Evolutionary conservation across 1,139 yeast genomes (phyloP).

Genomic region (Sugiyamaella novakii): DNA sequence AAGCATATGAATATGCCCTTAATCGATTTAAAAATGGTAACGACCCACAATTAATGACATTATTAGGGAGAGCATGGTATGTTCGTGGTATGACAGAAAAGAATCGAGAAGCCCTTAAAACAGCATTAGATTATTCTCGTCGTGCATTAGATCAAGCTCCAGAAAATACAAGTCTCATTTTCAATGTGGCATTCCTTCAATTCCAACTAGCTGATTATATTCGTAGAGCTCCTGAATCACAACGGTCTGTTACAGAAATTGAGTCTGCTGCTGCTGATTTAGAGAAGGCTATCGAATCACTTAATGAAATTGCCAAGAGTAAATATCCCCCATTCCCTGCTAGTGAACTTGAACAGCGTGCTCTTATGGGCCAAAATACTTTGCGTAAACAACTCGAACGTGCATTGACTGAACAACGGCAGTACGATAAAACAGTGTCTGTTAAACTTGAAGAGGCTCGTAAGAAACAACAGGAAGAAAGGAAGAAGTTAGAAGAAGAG

Average conservation of each 20-base stretch:
- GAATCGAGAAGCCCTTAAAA: constrained; percentile 58
- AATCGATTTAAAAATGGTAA: constrained; percentile 63
- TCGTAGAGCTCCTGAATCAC: constrained; percentile 60
- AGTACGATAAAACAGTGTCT: constrained; percentile 59
- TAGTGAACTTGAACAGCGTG: constrained; percentile 80
- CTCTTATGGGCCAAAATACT: constrained; percentile 78
- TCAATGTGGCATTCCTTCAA: constrained; percentile 81
- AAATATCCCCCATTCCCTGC: constrained; percentile 72
- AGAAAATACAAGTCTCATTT: constrained; percentile 49
- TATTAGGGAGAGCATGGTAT: constrained; percentile 90
- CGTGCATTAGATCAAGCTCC: constrained; percentile 54
- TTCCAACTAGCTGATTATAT: constrained; percentile 86
- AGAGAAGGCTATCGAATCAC: constrained; percentile 60
- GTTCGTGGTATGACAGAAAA: constrained; percentile 74
- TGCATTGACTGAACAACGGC: constrained; percentile 71
- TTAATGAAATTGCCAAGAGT: constrained; percentile 63
- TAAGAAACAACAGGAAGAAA: constrained; percentile 63
- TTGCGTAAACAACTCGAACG: constrained; percentile 70
- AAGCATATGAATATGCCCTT: constrained; percentile 80
- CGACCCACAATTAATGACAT: constrained; percentile 65
- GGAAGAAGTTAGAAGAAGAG: constrained; percentile 47
- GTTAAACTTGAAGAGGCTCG: constrained; percentile 74
- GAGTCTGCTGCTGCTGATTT: constrained; percentile 60
- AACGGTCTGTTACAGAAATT: constrained; percentile 65
- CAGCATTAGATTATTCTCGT: constrained; percentile 63